phyloP scores from a whole-genome alignment of 2,329 filamentous ascomycete genomes.

The Monilinia vaccinii-corymbosi region DNA sequence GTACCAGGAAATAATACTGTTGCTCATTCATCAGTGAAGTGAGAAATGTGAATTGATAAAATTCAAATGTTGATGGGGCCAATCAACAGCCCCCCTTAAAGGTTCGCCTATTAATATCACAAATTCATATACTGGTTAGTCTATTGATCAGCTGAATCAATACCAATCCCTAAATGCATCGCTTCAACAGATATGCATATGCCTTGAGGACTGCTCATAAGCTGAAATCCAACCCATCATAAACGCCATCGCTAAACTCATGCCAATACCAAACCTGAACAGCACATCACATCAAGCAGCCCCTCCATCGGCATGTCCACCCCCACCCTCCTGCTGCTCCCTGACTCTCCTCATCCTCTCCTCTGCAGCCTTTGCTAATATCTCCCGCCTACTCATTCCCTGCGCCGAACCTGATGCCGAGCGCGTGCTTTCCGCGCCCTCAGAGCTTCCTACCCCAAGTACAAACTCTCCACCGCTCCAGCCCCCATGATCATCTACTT shows the following conservation, averaged over 20 bases:
- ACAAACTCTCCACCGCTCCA: slow-evolving; percentile 77
- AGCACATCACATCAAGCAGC: background rate
- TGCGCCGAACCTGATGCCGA: slow-evolving; percentile 16
- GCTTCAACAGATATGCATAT: no score
- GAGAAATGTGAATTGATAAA: background rate
- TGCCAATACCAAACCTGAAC: background rate
- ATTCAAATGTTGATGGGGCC: background rate
- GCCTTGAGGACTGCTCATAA: background rate
- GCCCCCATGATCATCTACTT: slow-evolving; percentile 59
- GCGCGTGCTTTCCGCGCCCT: slow-evolving; percentile 31
- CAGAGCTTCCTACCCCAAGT: slow-evolving; percentile 46
- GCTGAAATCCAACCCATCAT: background rate
- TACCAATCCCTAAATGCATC: background rate
- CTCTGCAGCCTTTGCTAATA: slow-evolving; percentile 66
- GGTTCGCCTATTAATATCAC: background rate
- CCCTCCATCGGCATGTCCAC: background rate
- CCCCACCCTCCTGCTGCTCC: slow-evolving; percentile 17
- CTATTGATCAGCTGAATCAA: background rate
- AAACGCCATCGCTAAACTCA: background rate
- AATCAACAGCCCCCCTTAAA: background rate
- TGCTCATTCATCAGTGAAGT: background rate
- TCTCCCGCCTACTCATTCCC: slow-evolving; percentile 60
- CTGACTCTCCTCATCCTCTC: slow-evolving; percentile 35
- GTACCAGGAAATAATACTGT: background rate
- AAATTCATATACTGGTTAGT: background rate